phyloP scores from a whole-genome alignment of 225 moss, liverwort and hornwort genomes.

The Pseudisothecium myosuroides region DNA sequence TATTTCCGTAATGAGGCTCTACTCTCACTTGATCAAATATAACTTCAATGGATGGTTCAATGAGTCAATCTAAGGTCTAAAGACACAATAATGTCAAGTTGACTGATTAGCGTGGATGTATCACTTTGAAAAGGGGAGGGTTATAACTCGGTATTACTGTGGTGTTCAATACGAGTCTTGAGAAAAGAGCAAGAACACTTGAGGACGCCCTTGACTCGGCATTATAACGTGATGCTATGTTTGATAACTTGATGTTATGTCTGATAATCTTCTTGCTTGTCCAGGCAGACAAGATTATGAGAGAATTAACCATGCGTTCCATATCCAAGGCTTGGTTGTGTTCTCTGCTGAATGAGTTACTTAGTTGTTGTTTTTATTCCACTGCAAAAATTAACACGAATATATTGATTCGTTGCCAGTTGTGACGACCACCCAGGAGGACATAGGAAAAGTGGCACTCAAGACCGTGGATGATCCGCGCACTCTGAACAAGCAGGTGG shows the following conservation, averaged over 20 bases:
- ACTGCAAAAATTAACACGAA: background rate
- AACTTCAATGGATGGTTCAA: too few species aligned
- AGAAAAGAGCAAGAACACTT: too few species aligned
- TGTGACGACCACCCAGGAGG: background rate
- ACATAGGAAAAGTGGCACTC: background rate
- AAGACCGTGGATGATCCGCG: constrained; percentile 2
- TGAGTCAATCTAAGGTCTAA: background rate
- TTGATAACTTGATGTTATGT: too few species aligned
- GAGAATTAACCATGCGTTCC: background rate
- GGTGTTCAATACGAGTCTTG: too few species aligned
- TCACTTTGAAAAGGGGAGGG: background rate
- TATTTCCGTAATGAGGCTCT: background rate
- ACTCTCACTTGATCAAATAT: background rate
- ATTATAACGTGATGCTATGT: background rate
- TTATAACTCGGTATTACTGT: background rate
- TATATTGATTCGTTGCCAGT: background rate
- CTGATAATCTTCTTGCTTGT: background rate
- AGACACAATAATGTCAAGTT: background rate
- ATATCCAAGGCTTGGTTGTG: background rate
- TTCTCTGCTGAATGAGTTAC: background rate
- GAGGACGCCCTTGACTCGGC: background rate
- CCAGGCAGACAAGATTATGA: too few species aligned
- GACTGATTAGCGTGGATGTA: background rate
- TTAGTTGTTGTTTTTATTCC: background rate
- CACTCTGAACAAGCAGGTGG: background rate